Percentiles rank a stretch among this genome's conserved stretches.
phyloP scores from a whole-genome alignment of 179 eudicot species.

The Spergularia azorica region DNA sequence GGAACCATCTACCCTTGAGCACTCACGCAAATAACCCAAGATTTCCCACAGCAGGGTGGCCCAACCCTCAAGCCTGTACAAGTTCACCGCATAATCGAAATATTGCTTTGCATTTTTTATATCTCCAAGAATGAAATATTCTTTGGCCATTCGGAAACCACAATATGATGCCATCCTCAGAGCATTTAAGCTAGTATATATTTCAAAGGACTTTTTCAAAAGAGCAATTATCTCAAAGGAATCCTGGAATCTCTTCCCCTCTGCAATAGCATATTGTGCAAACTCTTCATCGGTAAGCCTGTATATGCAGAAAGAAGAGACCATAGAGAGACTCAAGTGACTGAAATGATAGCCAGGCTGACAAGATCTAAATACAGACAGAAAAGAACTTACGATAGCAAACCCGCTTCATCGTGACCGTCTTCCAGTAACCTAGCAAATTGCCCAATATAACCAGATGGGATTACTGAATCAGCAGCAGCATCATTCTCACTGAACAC shows the following conservation, averaged over 20 bases:
- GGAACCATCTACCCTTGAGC: constrained; percentile 64
- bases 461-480: constrained; percentile 72
- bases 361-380: constrained; percentile 13
- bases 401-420: constrained; percentile 43
- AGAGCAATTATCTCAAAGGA: constrained; percentile 88
- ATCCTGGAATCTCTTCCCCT: constrained; percentile 89
- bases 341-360: constrained; percentile 5
- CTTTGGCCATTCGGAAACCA: constrained; percentile 80
- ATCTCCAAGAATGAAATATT: constrained; percentile 61
- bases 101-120: constrained; percentile 56
- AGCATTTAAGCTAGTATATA: constrained; percentile 57
- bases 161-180: constrained; percentile 78
- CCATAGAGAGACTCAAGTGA: constrained; percentile 20
- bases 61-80: constrained; percentile 95
- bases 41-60: constrained; percentile 80
- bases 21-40: constrained; percentile 89
- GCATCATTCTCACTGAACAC: constrained; percentile 44
- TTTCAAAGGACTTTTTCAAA: constrained; percentile 73
- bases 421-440: constrained; percentile 83
- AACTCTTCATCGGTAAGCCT: constrained; percentile 91
- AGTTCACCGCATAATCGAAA: constrained; percentile 62
- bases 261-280: constrained; percentile 61
- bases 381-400: constrained; percentile 68
- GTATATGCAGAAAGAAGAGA: constrained; percentile 31
- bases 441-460: constrained; percentile 84